A percentile compares a stretch with the other conserved stretches of the same genome.
Conservation (phyloP, 805 yeast genomes). For the Saccharomycopsis guyanensis region DNA sequence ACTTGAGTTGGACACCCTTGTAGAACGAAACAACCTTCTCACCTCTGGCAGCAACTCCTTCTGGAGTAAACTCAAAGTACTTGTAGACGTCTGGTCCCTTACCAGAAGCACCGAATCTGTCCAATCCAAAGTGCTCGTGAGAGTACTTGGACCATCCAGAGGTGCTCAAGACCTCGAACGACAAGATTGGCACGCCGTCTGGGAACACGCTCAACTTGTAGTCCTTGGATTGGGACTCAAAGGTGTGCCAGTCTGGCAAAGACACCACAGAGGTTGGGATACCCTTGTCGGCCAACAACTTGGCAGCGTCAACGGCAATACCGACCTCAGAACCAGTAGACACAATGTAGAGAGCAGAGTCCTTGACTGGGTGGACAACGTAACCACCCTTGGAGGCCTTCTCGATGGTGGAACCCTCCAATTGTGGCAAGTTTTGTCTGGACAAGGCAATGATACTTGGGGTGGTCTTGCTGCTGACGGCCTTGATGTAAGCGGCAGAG, state of each 20-base stretch:
- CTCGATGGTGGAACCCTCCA: constrained; percentile 86
- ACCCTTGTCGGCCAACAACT: constrained; percentile 59
- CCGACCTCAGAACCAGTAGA: constrained; percentile 95
- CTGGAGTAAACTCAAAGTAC: constrained; percentile 84
- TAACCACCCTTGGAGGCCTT: constrained; percentile 95
- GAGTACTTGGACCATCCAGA: constrained; percentile 92
- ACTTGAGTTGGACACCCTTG: constrained; percentile 62
- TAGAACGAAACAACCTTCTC: constrained; percentile 71
- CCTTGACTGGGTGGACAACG: constrained; percentile 37
- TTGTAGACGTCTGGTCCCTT: constrained; percentile 77
- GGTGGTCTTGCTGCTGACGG: constrained; percentile 52
- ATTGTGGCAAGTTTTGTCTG: constrained; percentile 87
- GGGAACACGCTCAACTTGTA: constrained; percentile 86
- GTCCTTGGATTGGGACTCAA: constrained; percentile 73
- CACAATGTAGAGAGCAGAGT: constrained; percentile 56
- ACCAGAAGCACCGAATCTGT: constrained; percentile 96
- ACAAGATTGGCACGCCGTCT: constrained; percentile 86
- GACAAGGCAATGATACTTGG: constrained; percentile 73
- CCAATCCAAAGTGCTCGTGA: constrained; percentile 92
- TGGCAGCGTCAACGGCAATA: constrained; percentile 74
- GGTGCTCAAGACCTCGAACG: constrained; percentile 89
- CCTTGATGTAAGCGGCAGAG: constrained; percentile 70
- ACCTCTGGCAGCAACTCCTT: constrained; percentile 85
- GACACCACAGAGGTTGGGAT: constrained; percentile 79
- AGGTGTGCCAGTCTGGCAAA: constrained; percentile 86